These are phyloP conservation scores for Kwoniella shivajii DNA, from an alignment of 1,284 basidiomycete species.

Conservation along the genomic window DNA sequence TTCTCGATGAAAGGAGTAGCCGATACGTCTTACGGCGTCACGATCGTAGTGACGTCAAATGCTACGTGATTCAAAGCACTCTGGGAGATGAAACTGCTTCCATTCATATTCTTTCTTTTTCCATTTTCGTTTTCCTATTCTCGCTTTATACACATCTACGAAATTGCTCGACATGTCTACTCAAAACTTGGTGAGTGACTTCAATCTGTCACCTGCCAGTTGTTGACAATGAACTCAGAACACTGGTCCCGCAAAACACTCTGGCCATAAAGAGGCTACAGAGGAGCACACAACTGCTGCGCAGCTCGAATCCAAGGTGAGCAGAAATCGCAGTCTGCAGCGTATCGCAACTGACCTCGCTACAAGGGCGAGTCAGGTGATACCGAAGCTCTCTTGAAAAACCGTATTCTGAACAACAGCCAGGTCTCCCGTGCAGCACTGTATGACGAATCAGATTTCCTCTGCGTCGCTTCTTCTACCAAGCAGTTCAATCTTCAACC, in stretches of 20 bases:
- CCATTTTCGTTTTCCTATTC: background rate
- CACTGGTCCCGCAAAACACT: slow-evolving; percentile 26
- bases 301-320: slow-evolving; percentile 18
- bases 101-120: background rate
- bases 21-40: background rate
- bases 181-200: slow-evolving; percentile 26
- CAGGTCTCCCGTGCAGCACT: slow-evolving; percentile 29
- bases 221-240: slow-evolving; percentile 14
- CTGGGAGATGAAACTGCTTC: background rate
- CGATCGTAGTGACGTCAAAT: slow-evolving; percentile 11
- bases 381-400: slow-evolving; percentile 26
- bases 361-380: slow-evolving; percentile 29
- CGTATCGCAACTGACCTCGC: background rate
- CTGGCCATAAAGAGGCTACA: slow-evolving; percentile 36
- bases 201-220: background rate
- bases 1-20: slow-evolving; percentile 1
- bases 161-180: slow-evolving; percentile 38
- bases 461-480: slow-evolving; percentile 28
- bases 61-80: background rate
- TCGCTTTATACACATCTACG: background rate
- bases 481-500: slow-evolving; percentile 28
- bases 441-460: slow-evolving; percentile 33
- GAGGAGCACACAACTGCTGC: slow-evolving; percentile 30
- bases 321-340: background rate
- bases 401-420: slow-evolving; percentile 24